Evolutionary conservation across 2,329 filamentous ascomycete species (phyloP), one percentile per base, ranked within the genome.

Genomic region (Fusarium poae): DNA sequence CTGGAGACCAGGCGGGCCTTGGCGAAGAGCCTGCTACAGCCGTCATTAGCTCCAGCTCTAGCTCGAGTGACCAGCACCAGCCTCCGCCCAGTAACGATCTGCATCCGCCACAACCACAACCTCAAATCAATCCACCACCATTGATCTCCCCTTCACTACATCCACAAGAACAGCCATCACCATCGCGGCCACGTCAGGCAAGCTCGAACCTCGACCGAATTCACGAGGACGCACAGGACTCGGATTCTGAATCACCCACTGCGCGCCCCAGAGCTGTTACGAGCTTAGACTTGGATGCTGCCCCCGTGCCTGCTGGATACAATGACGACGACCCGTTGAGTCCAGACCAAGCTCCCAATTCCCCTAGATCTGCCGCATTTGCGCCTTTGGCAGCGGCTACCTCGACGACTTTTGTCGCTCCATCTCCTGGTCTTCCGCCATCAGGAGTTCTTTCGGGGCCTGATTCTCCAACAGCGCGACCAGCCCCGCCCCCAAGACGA

Each of bases 371-470:
- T 40, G 48, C 68, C 30, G 44, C 46, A 23, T 58, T 62, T 55
- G 58, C 56, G 44, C 68, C 57, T 44, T 45, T 65, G 52, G 44
- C 67, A 35, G 35, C 65, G 29, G 56, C 45, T 30, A 49, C 81
- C 77, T 50, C 74, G 84, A 65, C 86, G 87, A 82, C 49, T 67
- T 77, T 68, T 74, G 81, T 58, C 45, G 70, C 76, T 32, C 37
- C 76, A 73, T 72, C 73, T 37, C 60, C 65, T 37, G 51, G 53
- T 12, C 46, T 65, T 43, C 78, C 62, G 61, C 75, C 63, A 13
- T 55, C 70, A 27, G 53, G 61, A 42, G 40, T 49, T 34, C 23
- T 53, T 23, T 58, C 52, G 16, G 54, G 64, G 27, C 71, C 72
- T 18, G 60, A 55, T 23, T 70, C 70, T 5, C 57, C 66, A 30